Base-by-base conservation (phyloP, 805 yeast species). In the Tetrapisispora fleetii region DNA sequence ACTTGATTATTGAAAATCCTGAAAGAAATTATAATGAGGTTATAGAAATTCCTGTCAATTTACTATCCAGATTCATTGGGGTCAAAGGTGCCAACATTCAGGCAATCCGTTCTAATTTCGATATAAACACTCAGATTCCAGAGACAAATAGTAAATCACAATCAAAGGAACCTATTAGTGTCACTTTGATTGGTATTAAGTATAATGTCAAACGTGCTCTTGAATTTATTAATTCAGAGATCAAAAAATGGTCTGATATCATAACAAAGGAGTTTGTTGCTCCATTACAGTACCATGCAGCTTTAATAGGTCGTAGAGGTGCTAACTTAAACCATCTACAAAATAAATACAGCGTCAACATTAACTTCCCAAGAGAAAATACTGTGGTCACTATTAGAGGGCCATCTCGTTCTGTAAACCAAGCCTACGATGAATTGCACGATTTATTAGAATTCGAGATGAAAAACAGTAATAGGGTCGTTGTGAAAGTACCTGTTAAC, bases 211-310 rank as follows among this genome's bases (percentile, higher is more conserved):
- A 78, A 46, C 86, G 79, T 54, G 86, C 95, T 46, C 79, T 77
- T 58, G 66, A 71, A 19, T 76, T 76, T 50, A 75, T 93, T 47
- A 55, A 62, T 16, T 72, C 77, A 28, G 73, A 82, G 52, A 78
- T 83, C 39, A 80, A 81, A 68, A 80, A 76, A 60, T 80, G 93
- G 81, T 84, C 89, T 21, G 99, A 93, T 64, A 95, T 90, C 64
- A 73, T 71, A 48, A 73, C 83, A 28, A 75, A 75, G 42, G 78
- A 80, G 50, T 58, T 91, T 50, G 72, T 75, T 46, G 80, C 90
- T 48, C 96, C 95, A 54, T 75, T 70, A 54, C 83, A 83, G 60
- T 86, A 73, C 69, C 96, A 89, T 65, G 76, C 88, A 52, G 74
- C 81, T 52, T 69, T 93, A 60, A 85, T 88, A 67, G 99, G 99